A percentile compares a stretch with the other conserved stretches of the same genome.
Evolutionary conservation across 1,139 yeast species (phyloP).

Genomic region (Sugiyamaella pinicola): DNA sequence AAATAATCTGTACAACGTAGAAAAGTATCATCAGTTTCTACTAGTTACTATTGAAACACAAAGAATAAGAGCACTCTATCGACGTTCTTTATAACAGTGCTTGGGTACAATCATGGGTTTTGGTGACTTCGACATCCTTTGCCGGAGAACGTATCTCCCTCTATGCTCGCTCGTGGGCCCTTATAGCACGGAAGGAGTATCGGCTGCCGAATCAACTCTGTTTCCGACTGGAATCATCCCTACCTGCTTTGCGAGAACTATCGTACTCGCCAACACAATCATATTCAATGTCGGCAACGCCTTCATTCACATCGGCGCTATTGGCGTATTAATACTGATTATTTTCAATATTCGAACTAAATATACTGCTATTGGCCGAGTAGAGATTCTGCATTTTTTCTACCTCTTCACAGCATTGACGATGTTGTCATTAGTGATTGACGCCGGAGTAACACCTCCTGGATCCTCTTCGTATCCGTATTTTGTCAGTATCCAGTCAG

Average conservation of each 20-base stretch:
- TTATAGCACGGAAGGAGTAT: conserved; percentile 33
- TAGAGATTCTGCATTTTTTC: conserved; percentile 78
- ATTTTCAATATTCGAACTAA: conserved; percentile 78
- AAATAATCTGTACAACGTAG: too few relatives aligned
- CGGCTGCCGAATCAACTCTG: conserved; percentile 36
- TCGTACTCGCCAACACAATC: conserved; percentile 85
- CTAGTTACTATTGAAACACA: too few relatives aligned
- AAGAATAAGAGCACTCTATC: too few relatives aligned
- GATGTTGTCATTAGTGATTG: conserved; percentile 72
- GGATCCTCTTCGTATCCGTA: conserved; percentile 73
- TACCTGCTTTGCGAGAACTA: conserved; percentile 79
- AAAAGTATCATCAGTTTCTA: too few relatives aligned
- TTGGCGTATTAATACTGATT: conserved; percentile 65
- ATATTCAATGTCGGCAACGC: conserved; percentile 91
- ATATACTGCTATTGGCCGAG: conserved; percentile 91
- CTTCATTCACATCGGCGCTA: conserved; percentile 75
- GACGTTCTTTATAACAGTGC: too few relatives aligned
- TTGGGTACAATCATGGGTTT: conserved; percentile 47
- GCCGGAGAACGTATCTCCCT: conserved; percentile 73
- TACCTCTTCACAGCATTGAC: conserved; percentile 60
- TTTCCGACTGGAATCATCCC: conserved; percentile 66
- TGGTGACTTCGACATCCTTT: conserved; percentile 70
- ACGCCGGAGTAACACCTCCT: conserved; percentile 92
- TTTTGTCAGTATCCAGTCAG: conserved; percentile 80
- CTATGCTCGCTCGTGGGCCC: conserved; percentile 68